phyloP scores from a whole-genome alignment of 2,329 filamentous ascomycete species.

The Claviceps monticola region DNA sequence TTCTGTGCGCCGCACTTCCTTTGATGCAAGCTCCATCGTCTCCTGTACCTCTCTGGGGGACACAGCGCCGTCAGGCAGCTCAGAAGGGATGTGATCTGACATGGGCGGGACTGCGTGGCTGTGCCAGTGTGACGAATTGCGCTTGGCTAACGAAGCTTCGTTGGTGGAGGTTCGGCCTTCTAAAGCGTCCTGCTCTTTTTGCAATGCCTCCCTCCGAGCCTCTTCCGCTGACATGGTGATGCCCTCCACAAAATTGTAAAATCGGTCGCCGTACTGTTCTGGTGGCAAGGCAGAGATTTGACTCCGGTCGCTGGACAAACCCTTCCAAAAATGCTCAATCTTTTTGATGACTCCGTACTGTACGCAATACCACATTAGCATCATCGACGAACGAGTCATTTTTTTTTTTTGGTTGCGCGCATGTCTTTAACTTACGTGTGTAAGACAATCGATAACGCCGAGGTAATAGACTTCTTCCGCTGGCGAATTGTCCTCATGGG shows the following conservation, averaged over 20 bases:
- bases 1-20: constrained; percentile 23
- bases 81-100: constrained; percentile 32
- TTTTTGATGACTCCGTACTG: constrained; percentile 93
- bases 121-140: constrained; percentile 21
- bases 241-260: constrained; percentile 80
- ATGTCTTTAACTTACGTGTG: constrained; percentile 57
- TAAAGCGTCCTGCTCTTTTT: constrained; percentile 46
- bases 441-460: constrained; percentile 95
- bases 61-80: constrained; percentile 17
- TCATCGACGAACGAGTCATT: background rate
- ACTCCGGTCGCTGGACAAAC: constrained; percentile 64
- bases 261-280: constrained; percentile 82
- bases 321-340: constrained; percentile 94
- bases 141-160: constrained; percentile 21
- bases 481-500: constrained; percentile 72
- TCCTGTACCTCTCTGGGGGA: constrained; percentile 25
- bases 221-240: constrained; percentile 87
- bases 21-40: constrained; percentile 26
- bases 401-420: background rate
- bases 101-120: constrained; percentile 26
- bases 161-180: constrained; percentile 17
- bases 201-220: constrained; percentile 50
- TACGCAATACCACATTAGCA: constrained; percentile 1
- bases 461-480: constrained; percentile 95
- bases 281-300: constrained; percentile 91